Percentiles rank a stretch among this genome's conserved stretches.
These are phyloP conservation scores for Penicillium lividum DNA, from an alignment of 495 filamentous ascomycete species.

Conservation along the genomic window DNA sequence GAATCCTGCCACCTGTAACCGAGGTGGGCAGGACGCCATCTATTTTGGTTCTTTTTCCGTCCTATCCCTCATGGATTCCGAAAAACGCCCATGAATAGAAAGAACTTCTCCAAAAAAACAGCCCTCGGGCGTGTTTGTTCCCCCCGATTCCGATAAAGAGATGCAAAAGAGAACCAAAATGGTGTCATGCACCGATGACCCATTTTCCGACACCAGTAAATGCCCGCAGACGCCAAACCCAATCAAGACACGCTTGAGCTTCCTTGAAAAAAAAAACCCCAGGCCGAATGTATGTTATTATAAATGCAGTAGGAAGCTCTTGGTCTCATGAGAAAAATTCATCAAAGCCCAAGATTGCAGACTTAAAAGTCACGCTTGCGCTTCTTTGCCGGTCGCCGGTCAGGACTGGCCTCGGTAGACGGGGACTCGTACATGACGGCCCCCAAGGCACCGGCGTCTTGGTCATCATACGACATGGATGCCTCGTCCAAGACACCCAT, in stretches of 20 bases:
- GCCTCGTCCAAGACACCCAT: slow-evolving; percentile 81
- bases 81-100: neutral
- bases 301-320: slow-evolving; percentile 43
- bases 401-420: slow-evolving; percentile 52
- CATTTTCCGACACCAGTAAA: slow-evolving; percentile 36
- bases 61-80: slow-evolving; percentile 9
- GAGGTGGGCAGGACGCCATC: slow-evolving; percentile 22
- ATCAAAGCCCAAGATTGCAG: slow-evolving; percentile 12
- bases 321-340: slow-evolving; percentile 45
- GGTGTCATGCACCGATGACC: slow-evolving; percentile 32
- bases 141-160: slow-evolving; percentile 9
- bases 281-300: slow-evolving; percentile 29
- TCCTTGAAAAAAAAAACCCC: slow-evolving; percentile 21
- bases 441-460: slow-evolving; percentile 65
- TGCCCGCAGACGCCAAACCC: slow-evolving; percentile 46
- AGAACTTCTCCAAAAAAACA: slow-evolving; percentile 10
- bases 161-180: slow-evolving; percentile 14
- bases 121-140: slow-evolving; percentile 9
- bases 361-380: slow-evolving; percentile 64
- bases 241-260: slow-evolving; percentile 32
- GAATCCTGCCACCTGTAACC: slow-evolving; percentile 21
- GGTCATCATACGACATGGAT: slow-evolving; percentile 41
- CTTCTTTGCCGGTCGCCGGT: slow-evolving; percentile 66
- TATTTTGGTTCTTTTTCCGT: slow-evolving; percentile 22
- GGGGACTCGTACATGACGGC: slow-evolving; percentile 74